Evolutionary conservation across 345 rosid species (phyloP).

Genomic region (Bruguiera parviflora): DNA sequence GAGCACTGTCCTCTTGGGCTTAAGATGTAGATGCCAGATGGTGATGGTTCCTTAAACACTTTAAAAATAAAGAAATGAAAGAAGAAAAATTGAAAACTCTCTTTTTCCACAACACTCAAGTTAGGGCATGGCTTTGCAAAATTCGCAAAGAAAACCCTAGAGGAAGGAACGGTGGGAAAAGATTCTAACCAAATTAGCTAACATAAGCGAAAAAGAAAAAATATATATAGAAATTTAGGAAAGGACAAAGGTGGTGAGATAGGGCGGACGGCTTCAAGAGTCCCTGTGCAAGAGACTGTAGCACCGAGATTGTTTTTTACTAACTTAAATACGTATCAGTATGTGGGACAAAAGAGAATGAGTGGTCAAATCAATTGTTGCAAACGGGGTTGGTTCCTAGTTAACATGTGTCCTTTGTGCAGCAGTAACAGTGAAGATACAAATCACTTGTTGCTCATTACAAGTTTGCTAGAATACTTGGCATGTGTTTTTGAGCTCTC

Average conservation of each 20-base stretch:
- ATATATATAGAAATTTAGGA: neutral
- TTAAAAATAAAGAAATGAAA: neutral
- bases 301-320: conserved; percentile 23
- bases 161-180: conserved; percentile 4
- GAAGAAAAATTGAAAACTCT: neutral
- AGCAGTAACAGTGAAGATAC: no score
- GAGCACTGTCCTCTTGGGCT: conserved; percentile 15
- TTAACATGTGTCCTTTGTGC: no score
- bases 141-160: conserved; percentile 21
- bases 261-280: neutral
- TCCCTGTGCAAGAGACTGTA: conserved; percentile 12
- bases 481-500: no score
- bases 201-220: conserved; percentile 15
- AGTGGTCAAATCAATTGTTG: conserved; percentile 42
- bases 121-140: conserved; percentile 7
- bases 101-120: conserved; percentile 7
- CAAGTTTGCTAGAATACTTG: no score
- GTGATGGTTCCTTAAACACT: conserved; percentile 16
- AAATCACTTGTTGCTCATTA: no score
- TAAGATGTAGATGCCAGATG: conserved; percentile 2
- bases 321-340: conserved; percentile 29
- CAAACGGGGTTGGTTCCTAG: no score
- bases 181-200: conserved; percentile 28
- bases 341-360: conserved; percentile 38
- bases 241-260: conserved; percentile 32